phyloP scores from a whole-genome alignment of 2,329 filamentous ascomycete genomes.

The Fusarium sp. region DNA sequence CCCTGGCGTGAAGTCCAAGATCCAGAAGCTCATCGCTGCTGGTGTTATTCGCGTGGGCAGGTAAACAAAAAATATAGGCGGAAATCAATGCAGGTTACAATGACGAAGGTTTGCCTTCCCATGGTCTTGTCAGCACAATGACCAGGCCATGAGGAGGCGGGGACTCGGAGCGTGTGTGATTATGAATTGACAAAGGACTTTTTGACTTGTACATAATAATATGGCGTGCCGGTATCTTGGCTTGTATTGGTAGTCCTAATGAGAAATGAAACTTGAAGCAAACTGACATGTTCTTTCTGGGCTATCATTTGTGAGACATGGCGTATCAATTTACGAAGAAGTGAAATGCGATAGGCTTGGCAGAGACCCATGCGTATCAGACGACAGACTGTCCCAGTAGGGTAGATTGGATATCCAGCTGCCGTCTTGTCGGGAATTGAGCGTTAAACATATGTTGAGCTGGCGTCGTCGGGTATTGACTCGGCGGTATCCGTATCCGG shows the following conservation, averaged over 20 bases:
- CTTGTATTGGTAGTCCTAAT: conserved; percentile 41
- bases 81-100: conserved; percentile 17
- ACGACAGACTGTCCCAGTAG: too few species aligned
- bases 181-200: conserved; percentile 37
- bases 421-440: too few species aligned
- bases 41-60: conserved; percentile 86
- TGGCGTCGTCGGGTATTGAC: too few species aligned
- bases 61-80: conserved; percentile 38
- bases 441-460: too few species aligned
- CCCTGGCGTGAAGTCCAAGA: conserved; percentile 82
- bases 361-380: too few species aligned
- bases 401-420: too few species aligned
- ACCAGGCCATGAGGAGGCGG: conserved; percentile 8
- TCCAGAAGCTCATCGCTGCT: conserved; percentile 93
- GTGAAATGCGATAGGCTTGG: background rate
- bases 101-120: conserved; percentile 27
- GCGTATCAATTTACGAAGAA: background rate
- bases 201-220: conserved; percentile 47
- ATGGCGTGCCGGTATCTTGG: conserved; percentile 38
- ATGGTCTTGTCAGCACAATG: conserved; percentile 22
- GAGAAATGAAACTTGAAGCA: conserved; percentile 47
- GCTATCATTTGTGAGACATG: conserved; percentile 11
- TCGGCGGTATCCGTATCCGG: too few species aligned
- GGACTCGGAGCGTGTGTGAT: conserved; percentile 38
- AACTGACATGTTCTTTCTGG: conserved; percentile 8